Evolutionary conservation across 352 stramenopile genomes (phyloP).

Genomic region (Pythium phragmitis): DNA sequence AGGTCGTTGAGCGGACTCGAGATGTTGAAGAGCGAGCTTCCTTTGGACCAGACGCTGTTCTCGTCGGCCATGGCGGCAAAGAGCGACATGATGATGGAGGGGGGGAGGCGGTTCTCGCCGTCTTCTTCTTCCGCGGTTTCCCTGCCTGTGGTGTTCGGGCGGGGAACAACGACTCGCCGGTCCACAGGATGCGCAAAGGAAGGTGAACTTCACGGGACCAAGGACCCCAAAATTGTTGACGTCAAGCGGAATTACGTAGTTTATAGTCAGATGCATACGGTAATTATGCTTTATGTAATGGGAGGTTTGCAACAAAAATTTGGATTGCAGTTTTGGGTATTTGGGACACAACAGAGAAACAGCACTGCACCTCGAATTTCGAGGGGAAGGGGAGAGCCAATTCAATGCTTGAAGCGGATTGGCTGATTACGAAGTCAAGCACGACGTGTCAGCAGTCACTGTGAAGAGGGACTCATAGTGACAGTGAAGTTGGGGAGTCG

Average conservation of each 20-base stretch:
- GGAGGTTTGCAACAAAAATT: slow-evolving; percentile 3
- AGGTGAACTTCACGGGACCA: background rate
- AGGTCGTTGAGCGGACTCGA: slow-evolving; percentile 95
- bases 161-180: slow-evolving; percentile 1
- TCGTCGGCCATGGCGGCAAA: slow-evolving; percentile 83
- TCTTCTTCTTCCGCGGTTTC: slow-evolving; percentile 2
- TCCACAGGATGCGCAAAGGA: slow-evolving; percentile 9
- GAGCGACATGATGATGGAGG: slow-evolving; percentile 56
- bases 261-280: background rate
- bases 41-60: slow-evolving; percentile 79
- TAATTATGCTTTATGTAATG: background rate
- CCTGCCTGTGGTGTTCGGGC: background rate
- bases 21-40: slow-evolving; percentile 87
- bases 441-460: background rate
- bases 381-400: slow-evolving; percentile 5
- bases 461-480: background rate
- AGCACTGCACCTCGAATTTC: background rate
- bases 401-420: background rate
- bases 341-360: slow-evolving; percentile 15
- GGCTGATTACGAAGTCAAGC: background rate
- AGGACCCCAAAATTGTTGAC: background rate
- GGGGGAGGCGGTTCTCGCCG: background rate
- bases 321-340: background rate
- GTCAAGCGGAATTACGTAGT: background rate
- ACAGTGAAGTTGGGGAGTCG: background rate